Evolutionary conservation across 2,329 filamentous ascomycete species (phyloP), one percentile per base, ranked within the genome.

Genomic region (Colletotrichum sp.): DNA sequence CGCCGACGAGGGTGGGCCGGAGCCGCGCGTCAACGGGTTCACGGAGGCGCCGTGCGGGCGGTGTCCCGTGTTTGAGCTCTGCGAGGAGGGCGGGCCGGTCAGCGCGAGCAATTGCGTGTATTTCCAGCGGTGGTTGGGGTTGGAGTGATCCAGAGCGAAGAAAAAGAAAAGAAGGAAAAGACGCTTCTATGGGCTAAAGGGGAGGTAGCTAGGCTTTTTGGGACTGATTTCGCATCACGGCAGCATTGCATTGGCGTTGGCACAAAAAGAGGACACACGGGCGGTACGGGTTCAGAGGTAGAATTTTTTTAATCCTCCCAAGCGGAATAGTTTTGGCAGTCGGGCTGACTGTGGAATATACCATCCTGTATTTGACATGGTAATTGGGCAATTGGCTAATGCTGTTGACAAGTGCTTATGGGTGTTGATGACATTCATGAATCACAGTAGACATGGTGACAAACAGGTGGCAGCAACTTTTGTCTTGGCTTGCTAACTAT

Each of bases 11-110:
- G 84, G 82, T 7, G 87, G 85, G 6, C 87, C 80, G 72, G 87
- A 87, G 67, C 84, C 87, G 18, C 86, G 86, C 68, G 81, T 89
- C 79, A 98, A 96, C 79, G 95, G 95, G 5, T 92, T 96, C 79
- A 98, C 95, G 3, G 96, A 98, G 83, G 93, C 94, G 4, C 97
- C 97, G 1, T 99, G 97, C 84, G 96, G 96, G 3, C 90, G 92
- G 71, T 99, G 97, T 84, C 97, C 97, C 0, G 96, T 98, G 4
- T 98, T 98, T 83, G 94, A 97, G 74, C 89, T 99, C 3, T 99
- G 97, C 83, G 94, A 95, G 78, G 95, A 98, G 76, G 96, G 95
- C 8, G 96, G 96, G 0, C 95, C 96, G 0, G 95, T 99, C 26
- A 98, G 94, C 81, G 95, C 96, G 0, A 94, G 92, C 78, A 98